Evolutionary conservation across 768 basidiomycete species (phyloP), one percentile per base, ranked within the genome.

Genomic region (Zangia roseola): DNA sequence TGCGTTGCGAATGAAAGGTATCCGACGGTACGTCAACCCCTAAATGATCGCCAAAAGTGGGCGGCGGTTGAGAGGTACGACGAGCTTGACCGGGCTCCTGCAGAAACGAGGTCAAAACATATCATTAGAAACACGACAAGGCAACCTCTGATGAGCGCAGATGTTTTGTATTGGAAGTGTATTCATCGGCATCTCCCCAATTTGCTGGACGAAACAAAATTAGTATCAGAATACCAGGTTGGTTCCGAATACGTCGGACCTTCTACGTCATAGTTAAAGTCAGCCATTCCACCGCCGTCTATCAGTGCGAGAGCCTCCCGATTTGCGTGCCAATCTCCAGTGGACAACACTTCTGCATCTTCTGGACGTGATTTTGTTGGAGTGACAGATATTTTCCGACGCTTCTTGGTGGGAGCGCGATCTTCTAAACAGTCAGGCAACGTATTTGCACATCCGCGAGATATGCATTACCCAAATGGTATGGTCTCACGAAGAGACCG

Each of bases 21-120:
- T 72, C 70, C 24, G 70, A 62, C 30, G 65, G 73, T 6, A 75
- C 51, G 38, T 78, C 77, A 42, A 79, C 57, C 12, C 72, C 77
- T 36, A 85, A 67, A 49, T 81, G 69, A 41, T 74, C 77, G 31
- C 76, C 79, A 21, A 78, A 51, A 9, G 74, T 58, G 35, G 80
- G 82, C 13, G 74, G 74, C 12, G 80, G 77, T 17, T 78, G 76
- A 38, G 89, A 88, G 28, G 70, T 71, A n/a, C 74, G 80, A 55
- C 90, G 88, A n/a, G 76, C 88, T 83, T 88, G 86, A 25, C 87
- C 90, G 40, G 89, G 89, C 70, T 91, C 88, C 90, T 90, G n/a
- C n/a, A n/a, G 57, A 35, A n/a, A 52, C 31, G 10, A 12, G 35
- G 39, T 68, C 35, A 69, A 47, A 38, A 21, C 26, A 24, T 25